Evolutionary conservation across 1,284 basidiomycete genomes (phyloP).

Genomic region (Fomitopsis palustris): DNA sequence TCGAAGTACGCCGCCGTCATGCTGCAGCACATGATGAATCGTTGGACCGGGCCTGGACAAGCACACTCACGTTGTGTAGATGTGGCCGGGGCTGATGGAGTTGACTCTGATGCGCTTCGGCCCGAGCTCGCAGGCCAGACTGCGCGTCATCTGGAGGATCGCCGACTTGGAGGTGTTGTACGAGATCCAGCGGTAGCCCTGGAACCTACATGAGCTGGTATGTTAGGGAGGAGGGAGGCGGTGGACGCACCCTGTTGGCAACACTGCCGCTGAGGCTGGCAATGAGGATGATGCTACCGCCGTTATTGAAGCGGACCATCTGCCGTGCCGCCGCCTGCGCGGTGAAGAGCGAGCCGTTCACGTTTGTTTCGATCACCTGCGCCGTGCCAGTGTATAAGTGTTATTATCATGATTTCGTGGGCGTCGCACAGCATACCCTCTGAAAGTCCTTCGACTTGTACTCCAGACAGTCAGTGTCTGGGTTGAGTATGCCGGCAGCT

Average conservation of each 20-base stretch:
- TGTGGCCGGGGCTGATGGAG: conserved; percentile 73
- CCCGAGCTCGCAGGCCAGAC: conserved; percentile 83
- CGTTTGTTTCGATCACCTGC: conserved; percentile 74
- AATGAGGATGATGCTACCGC: conserved; percentile 79
- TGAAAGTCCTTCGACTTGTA: neutral
- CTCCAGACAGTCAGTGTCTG: conserved; percentile 28
- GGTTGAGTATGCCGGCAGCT: conserved; percentile 62
- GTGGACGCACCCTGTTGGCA: conserved; percentile 62
- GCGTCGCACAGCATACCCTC: neutral
- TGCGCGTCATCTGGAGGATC: conserved; percentile 79
- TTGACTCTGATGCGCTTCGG: conserved; percentile 70
- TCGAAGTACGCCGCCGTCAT: conserved; percentile 81
- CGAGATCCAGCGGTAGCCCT: conserved; percentile 75
- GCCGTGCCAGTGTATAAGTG: too few relatives aligned
- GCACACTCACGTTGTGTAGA: conserved; percentile 61
- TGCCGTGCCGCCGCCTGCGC: conserved; percentile 77
- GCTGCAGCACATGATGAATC: conserved; percentile 28
- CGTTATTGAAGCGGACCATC: conserved; percentile 66
- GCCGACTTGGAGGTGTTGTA: conserved; percentile 84
- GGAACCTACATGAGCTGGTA: neutral
- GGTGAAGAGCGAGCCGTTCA: conserved; percentile 72
- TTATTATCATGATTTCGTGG: neutral
- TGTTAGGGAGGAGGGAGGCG: too few relatives aligned
- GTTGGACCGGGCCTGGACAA: neutral
- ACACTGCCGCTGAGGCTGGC: conserved; percentile 88